phyloP scores from a whole-genome alignment of 2,329 filamentous ascomycete species.

The Ceratocystis papillata region DNA sequence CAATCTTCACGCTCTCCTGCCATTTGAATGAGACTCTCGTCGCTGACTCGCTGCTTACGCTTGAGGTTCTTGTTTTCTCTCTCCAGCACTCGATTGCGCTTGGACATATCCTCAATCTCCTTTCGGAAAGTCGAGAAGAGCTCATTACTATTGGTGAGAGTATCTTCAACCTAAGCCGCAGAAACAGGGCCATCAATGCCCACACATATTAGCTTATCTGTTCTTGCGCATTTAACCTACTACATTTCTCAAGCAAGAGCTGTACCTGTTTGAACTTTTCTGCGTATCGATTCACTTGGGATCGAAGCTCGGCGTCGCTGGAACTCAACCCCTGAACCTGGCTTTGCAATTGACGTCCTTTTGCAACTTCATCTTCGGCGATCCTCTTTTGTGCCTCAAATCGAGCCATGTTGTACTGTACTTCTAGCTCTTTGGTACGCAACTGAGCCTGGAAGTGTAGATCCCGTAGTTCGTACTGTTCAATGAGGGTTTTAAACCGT shows the following conservation, averaged over 20 bases:
- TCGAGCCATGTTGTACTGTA: constrained; percentile 80
- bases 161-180: constrained; percentile 74
- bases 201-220: constrained; percentile 15
- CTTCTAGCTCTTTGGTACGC: constrained; percentile 89
- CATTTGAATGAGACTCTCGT: constrained; percentile 93
- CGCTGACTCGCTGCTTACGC: constrained; percentile 85
- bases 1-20: constrained; percentile 84
- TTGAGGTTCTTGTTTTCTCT: constrained; percentile 90
- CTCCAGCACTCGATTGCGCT: constrained; percentile 93
- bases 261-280: constrained; percentile 99
- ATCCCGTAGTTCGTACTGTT: constrained; percentile 93
- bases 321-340: constrained; percentile 95
- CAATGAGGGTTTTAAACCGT: constrained; percentile 87
- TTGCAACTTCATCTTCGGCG: constrained; percentile 68
- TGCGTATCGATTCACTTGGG: constrained; percentile 94
- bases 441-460: constrained; percentile 86
- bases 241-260: constrained; percentile 24
- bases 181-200: neutral
- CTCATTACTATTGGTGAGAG: constrained; percentile 95
- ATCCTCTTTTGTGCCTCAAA: constrained; percentile 83
- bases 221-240: constrained; percentile 20
- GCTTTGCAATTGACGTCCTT: constrained; percentile 73
- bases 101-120: constrained; percentile 99
- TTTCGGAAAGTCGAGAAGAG: constrained; percentile 93
- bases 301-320: constrained; percentile 85